Percentiles rank a stretch among this genome's conserved stretches.
These are phyloP conservation scores for Rhynchospora breviuscula DNA, from an alignment of 176 grass and related monocot species.

Conservation along the genomic window DNA sequence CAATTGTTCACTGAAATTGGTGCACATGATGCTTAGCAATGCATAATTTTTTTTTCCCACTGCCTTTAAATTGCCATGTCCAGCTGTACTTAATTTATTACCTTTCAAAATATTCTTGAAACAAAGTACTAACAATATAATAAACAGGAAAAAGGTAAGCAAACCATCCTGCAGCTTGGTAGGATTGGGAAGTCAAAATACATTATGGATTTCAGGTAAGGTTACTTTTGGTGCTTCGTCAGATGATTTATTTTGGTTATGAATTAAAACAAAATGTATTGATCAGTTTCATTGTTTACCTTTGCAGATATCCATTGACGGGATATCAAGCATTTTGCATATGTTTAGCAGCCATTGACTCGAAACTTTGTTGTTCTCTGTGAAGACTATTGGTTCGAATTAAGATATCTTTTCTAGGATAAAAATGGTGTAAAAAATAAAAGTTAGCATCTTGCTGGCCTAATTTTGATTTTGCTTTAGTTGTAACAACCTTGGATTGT, in stretches of 20 bases:
- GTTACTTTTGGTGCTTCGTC: not conserved
- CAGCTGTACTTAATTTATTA: not conserved
- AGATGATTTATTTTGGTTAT: not conserved
- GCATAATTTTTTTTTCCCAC: not conserved
- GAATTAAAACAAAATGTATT: not conserved
- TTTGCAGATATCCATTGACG: constrained; percentile 65
- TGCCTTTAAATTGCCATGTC: not conserved
- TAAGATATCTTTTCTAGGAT: not conserved
- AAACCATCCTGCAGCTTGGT: constrained; percentile 77
- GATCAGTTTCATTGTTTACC: not conserved
- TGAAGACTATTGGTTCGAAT: constrained; percentile 20
- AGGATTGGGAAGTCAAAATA: constrained; percentile 77
- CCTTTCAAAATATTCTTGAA: constrained; percentile 3
- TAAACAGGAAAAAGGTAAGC: constrained; percentile 61
- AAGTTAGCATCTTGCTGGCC: constrained; percentile 25
- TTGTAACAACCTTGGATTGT: not conserved
- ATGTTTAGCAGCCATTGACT: constrained; percentile 79
- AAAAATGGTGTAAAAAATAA: constrained; percentile 6
- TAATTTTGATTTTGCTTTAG: not conserved
- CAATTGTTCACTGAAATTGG: no score
- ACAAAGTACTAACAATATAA: not conserved
- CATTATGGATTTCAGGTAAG: constrained; percentile 84
- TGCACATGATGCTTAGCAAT: constrained; percentile 3
- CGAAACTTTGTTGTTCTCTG: constrained; percentile 78
- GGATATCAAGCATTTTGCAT: constrained; percentile 97